phyloP scores from a whole-genome alignment of 2,329 filamentous ascomycete genomes.

The Parastagonospora nodorum region DNA sequence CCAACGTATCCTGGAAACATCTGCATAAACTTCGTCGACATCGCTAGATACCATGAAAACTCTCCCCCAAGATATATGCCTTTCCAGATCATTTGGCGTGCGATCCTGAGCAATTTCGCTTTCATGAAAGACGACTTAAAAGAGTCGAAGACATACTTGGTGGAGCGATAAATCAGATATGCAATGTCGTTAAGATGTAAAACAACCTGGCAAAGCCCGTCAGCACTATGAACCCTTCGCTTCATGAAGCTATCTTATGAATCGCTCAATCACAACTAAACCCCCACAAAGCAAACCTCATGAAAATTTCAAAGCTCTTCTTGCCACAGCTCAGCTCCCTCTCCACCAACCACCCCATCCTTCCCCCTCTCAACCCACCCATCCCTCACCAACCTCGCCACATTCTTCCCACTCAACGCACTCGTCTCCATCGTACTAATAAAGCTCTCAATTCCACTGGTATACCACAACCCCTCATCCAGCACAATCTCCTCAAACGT shows the following conservation, averaged over 20 bases:
- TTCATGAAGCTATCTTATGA: background rate
- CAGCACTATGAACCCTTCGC: too few species aligned
- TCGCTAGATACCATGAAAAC: too few species aligned
- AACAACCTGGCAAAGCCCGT: too few species aligned
- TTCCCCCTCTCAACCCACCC: conserved; percentile 50
- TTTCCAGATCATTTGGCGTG: too few species aligned
- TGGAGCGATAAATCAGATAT: too few species aligned
- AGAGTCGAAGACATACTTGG: too few species aligned
- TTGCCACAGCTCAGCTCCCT: background rate
- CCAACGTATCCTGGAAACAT: too few species aligned
- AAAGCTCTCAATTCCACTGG: conserved; percentile 80
- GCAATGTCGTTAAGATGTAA: too few species aligned
- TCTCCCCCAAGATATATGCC: too few species aligned
- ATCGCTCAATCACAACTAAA: background rate
- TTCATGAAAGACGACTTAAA: too few species aligned
- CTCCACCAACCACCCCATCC: background rate
- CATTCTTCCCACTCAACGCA: conserved; percentile 86
- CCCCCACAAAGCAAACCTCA: background rate
- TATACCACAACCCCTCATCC: conserved; percentile 68
- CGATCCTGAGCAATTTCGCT: too few species aligned
- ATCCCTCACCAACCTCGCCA: conserved; percentile 73
- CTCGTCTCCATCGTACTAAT: conserved; percentile 98
- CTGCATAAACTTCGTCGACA: too few species aligned
- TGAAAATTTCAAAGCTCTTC: background rate
- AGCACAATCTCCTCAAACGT: conserved; percentile 84